Evolutionary conservation across 2,329 filamentous ascomycete genomes (phyloP).

Genomic region (Lecanicillium sp.): DNA sequence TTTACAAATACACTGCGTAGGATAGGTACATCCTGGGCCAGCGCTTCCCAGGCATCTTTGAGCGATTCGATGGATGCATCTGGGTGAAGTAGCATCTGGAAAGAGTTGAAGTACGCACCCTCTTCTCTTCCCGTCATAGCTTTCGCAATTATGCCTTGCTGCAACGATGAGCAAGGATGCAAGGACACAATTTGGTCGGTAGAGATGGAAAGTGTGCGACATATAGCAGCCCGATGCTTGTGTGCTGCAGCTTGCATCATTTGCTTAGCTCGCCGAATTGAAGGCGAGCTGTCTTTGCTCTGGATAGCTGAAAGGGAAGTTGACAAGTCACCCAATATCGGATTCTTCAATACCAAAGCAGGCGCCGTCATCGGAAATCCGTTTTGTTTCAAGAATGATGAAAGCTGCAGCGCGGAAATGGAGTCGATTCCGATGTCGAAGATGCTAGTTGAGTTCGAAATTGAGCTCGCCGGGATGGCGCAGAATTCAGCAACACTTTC

Average conservation of each 20-base stretch:
- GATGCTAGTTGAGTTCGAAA: constrained; percentile 56
- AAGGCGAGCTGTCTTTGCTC: constrained; percentile 10
- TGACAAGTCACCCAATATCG: constrained; percentile 40
- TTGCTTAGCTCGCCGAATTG: constrained; percentile 46
- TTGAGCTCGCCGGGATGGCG: constrained; percentile 29
- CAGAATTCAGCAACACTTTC: constrained; percentile 47
- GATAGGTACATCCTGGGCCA: constrained; percentile 50
- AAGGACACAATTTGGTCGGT: constrained; percentile 59
- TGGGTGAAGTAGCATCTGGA: constrained; percentile 49
- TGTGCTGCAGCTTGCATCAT: constrained; percentile 57
- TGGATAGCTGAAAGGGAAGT: constrained; percentile 20
- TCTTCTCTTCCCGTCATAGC: constrained; percentile 43
- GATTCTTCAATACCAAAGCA: constrained; percentile 59
- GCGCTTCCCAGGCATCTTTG: constrained; percentile 46
- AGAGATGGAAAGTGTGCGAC: constrained; percentile 42
- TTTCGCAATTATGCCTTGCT: constrained; percentile 77
- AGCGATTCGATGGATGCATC: constrained; percentile 40
- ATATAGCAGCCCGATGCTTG: constrained; percentile 45
- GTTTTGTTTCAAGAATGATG: constrained; percentile 51
- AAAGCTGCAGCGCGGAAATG: constrained; percentile 69
- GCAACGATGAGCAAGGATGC: constrained; percentile 75
- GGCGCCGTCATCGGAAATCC: constrained; percentile 57
- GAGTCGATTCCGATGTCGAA: constrained; percentile 87
- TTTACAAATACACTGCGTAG: constrained; percentile 66
- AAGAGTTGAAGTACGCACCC: constrained; percentile 70